Percentiles rank a stretch among this genome's conserved stretches.
Conservation (phyloP, 2,329 filamentous ascomycete species). For the Lachnellula subtilissima region DNA sequence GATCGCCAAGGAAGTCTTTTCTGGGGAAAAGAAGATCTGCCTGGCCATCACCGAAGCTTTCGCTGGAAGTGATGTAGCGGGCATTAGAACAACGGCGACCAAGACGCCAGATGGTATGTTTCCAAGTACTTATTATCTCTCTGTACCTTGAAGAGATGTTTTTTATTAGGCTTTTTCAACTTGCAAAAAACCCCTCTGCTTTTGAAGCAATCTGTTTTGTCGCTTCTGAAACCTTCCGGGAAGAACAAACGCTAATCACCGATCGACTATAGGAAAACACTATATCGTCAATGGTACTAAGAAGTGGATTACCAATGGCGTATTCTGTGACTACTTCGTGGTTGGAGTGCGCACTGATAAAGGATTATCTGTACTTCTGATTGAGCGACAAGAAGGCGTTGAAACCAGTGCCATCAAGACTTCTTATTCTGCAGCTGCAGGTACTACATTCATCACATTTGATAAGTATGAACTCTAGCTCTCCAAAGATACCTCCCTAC, state of each 20-base stretch:
- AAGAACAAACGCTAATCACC: no score
- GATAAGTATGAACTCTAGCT: slow-evolving; percentile 7
- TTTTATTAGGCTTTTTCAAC: no score
- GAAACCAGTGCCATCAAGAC: slow-evolving; percentile 78
- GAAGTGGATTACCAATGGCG: slow-evolving; percentile 84
- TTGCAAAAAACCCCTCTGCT: no score
- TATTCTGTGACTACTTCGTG: slow-evolving; percentile 79
- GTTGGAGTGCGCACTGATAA: slow-evolving; percentile 75
- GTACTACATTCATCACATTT: slow-evolving; percentile 56
- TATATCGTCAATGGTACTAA: slow-evolving; percentile 73
- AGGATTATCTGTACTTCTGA: slow-evolving; percentile 71
- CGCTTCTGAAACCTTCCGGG: no score
- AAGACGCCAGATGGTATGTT: slow-evolving; percentile 58
- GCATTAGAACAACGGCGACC: slow-evolving; percentile 70
- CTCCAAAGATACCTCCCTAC: neutral
- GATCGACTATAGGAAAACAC: slow-evolving; percentile 42
- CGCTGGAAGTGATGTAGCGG: slow-evolving; percentile 77
- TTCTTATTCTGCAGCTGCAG: slow-evolving; percentile 72
- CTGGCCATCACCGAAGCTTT: slow-evolving; percentile 86
- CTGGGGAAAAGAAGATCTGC: slow-evolving; percentile 82
- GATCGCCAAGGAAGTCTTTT: slow-evolving; percentile 68
- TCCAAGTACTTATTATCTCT: no score
- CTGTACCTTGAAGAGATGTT: no score
- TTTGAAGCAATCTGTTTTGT: no score
- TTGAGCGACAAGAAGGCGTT: slow-evolving; percentile 68